Evolutionary conservation across 176 grass and related monocot genomes (phyloP).

Genomic region (Lolium rigidum): DNA sequence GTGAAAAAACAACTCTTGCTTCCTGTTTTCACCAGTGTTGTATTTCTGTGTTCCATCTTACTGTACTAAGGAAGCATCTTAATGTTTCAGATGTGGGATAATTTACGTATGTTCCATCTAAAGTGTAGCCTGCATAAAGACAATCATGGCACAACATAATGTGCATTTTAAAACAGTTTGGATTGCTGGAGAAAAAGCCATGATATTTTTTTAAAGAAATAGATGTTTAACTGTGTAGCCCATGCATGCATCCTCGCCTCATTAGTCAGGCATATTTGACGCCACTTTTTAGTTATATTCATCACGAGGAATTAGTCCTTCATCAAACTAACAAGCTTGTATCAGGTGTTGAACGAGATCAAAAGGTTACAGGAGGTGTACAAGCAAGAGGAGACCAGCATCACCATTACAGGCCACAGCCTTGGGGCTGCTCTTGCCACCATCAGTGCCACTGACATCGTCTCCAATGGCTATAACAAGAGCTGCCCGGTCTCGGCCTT

Average conservation of each 20-base stretch:
- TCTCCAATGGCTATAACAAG: slow-evolving; percentile 62
- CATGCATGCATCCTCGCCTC: neutral
- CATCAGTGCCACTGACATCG: slow-evolving; percentile 72
- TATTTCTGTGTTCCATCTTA: slow-evolving; percentile 6
- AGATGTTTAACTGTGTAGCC: neutral
- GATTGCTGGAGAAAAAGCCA: neutral
- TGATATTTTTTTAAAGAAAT: slow-evolving; percentile 19
- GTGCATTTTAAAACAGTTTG: slow-evolving; percentile 30
- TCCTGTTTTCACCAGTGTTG: neutral
- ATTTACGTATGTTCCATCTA: neutral
- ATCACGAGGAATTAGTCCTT: neutral
- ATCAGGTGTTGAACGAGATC: slow-evolving; percentile 79
- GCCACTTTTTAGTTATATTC: neutral
- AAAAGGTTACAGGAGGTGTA: slow-evolving; percentile 61
- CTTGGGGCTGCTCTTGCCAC: slow-evolving; percentile 81
- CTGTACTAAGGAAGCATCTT: slow-evolving; percentile 39
- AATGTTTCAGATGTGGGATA: slow-evolving; percentile 25
- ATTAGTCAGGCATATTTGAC: slow-evolving; percentile 24
- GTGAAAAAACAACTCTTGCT: slow-evolving; percentile 10
- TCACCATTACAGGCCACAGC: slow-evolving; percentile 93
- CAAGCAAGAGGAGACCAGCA: slow-evolving; percentile 77
- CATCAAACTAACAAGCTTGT: slow-evolving; percentile 35
- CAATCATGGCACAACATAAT: slow-evolving; percentile 11
- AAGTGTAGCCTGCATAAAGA: slow-evolving; percentile 25
- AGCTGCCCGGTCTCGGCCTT: slow-evolving; percentile 57